Evolutionary conservation across 1,139 yeast genomes (phyloP).

Genomic region (Pichia sp.): DNA sequence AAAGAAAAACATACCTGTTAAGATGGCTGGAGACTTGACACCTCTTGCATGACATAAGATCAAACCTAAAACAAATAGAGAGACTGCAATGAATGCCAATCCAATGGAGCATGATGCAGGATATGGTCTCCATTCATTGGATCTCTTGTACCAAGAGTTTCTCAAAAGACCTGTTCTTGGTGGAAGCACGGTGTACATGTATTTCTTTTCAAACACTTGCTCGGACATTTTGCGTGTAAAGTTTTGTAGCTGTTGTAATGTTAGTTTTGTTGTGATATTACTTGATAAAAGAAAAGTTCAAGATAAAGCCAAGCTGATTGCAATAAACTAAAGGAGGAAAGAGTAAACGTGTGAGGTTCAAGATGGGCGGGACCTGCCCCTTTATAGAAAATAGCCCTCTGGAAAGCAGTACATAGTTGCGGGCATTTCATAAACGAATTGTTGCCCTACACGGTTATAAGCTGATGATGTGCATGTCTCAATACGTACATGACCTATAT

Average conservation of each 20-base stretch:
- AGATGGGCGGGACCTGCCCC: too few species aligned
- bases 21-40: constrained; percentile 38
- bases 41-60: constrained; percentile 45
- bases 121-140: constrained; percentile 23
- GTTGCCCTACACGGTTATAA: too few species aligned
- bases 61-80: constrained; percentile 27
- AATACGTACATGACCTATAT: too few species aligned
- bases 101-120: constrained; percentile 26
- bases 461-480: too few species aligned
- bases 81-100: constrained; percentile 20
- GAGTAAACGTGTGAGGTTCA: too few species aligned
- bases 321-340: too few species aligned
- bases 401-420: too few species aligned
- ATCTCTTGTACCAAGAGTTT: constrained; percentile 20
- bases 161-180: constrained; percentile 25
- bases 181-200: constrained; percentile 14
- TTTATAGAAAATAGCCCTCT: too few species aligned
- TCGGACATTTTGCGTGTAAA: constrained; percentile 12
- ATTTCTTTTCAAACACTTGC: constrained; percentile 12
- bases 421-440: too few species aligned
- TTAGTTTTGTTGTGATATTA: background rate
- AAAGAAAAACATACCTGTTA: constrained; percentile 44
- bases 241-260: too few species aligned
- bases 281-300: background rate
- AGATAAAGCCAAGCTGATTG: too few species aligned